Evolutionary conservation across 768 basidiomycete genomes (phyloP).

Genomic region (Phylloporus sp.): DNA sequence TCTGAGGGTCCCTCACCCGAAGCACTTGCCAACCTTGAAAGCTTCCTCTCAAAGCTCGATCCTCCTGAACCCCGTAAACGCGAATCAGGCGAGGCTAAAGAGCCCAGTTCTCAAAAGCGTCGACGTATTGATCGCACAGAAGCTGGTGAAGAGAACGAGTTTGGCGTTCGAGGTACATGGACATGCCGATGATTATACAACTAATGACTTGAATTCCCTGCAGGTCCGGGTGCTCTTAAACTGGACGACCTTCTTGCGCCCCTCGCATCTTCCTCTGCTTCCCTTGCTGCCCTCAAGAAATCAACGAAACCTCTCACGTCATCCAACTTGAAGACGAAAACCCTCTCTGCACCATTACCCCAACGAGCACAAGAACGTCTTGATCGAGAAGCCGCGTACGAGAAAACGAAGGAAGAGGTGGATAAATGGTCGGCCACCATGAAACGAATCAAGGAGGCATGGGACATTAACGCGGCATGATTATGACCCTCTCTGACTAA

Average conservation of each 20-base stretch:
- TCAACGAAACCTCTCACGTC: conserved; percentile 61
- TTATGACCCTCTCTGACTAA: not conserved
- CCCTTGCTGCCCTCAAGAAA: conserved; percentile 64
- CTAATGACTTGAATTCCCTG: conserved; percentile 4
- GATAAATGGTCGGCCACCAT: conserved; percentile 93
- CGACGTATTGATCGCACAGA: conserved; percentile 69
- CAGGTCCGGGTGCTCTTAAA: conserved; percentile 46
- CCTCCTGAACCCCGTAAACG: conserved; percentile 58
- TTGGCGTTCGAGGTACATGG: conserved; percentile 52
- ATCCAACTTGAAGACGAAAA: conserved; percentile 50
- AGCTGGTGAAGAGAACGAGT: conserved; percentile 79
- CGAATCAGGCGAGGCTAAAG: conserved; percentile 21
- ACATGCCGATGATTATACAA: not conserved
- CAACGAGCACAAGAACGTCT: conserved; percentile 84
- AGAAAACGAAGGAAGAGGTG: conserved; percentile 87
- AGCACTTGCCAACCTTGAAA: conserved; percentile 66
- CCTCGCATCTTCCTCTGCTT: conserved; percentile 55
- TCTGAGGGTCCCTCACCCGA: conserved; percentile 49
- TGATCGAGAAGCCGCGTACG: conserved; percentile 92
- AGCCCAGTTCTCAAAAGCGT: conserved; percentile 46
- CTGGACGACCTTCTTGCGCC: conserved; percentile 77
- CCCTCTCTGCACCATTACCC: conserved; percentile 81
- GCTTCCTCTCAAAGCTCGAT: conserved; percentile 68
- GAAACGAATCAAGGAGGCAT: conserved; percentile 84
- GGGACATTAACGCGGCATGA: conserved; percentile 4